phyloP scores from a whole-genome alignment of 306 rosid species.

The Trifolium subterraneum region DNA sequence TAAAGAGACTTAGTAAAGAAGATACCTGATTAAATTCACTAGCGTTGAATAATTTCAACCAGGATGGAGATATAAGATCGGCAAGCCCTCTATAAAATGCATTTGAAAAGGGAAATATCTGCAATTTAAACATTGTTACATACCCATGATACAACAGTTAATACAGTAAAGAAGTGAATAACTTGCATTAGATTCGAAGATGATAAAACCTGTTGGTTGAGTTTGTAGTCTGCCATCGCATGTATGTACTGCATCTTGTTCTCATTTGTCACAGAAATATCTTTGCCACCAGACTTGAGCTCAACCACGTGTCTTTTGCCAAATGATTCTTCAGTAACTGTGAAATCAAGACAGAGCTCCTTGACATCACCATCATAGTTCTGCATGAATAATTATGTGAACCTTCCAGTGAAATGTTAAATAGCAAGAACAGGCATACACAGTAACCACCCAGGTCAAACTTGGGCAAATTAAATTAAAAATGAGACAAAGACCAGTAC shows the following conservation, averaged over 20 bases:
- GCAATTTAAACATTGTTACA: conserved; percentile 51
- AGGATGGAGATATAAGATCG: conserved; percentile 93
- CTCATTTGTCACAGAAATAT: conserved; percentile 79
- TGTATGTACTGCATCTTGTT: conserved; percentile 96
- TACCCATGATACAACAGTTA: conserved; percentile 31
- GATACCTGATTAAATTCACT: conserved; percentile 97
- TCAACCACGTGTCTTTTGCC: conserved; percentile 78
- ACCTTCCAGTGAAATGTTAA: conserved; percentile 23
- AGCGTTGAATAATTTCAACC: conserved; percentile 96
- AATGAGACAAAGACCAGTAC: conserved; percentile 17
- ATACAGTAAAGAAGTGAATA: conserved; percentile 22
- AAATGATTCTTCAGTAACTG: conserved; percentile 94
- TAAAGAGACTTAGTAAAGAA: conserved; percentile 27
- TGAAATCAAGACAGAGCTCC: conserved; percentile 90
- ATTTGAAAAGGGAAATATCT: conserved; percentile 88
- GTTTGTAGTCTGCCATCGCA: conserved; percentile 97
- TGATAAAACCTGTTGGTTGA: conserved; percentile 82
- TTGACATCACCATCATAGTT: conserved; percentile 79
- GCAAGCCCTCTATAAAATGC: conserved; percentile 88
- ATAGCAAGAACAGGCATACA: conserved; percentile 38
- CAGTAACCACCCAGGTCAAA: conserved; percentile 13
- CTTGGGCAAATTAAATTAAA: conserved; percentile 2
- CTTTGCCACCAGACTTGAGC: conserved; percentile 93
- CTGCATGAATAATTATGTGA: conserved; percentile 62
- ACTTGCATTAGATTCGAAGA: conserved; percentile 36